Evolutionary conservation across 2,329 filamentous ascomycete species (phyloP), one percentile per base, ranked within the genome.

Genomic region (Fusarium nisikadoi): DNA sequence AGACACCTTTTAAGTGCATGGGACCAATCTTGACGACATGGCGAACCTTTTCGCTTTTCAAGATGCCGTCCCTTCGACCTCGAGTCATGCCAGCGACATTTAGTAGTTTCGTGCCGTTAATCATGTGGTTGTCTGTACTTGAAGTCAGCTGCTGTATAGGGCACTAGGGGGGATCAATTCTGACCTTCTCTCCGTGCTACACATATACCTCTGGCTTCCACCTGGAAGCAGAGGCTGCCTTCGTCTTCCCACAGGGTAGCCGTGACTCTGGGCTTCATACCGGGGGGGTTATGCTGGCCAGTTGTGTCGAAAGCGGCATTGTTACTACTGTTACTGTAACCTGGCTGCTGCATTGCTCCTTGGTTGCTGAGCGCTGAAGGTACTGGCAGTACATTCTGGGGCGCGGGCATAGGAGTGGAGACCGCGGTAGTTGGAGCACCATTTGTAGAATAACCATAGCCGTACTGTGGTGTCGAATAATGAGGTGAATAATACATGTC

Each of bases 81-180:
- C 96, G 90, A 19, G 96, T 99, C 96, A 99, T 99, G 17, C 96
- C 95, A 55, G 96, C 96, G 58, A 99, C 96, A 75, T 99, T 99
- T 64, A 98, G 85, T 63, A 99, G 86, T 82, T 98, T 99, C 2
- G 96, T 99, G 23, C 96, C 96, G 78, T 98, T 99, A 82, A 99
- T 98, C 94, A 99, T 98, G 84, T 97, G 94, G 83, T 98, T 98
- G 78, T 98, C 95, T 97, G 72, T 45, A 52, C 6, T 27, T 23
- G 4, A 13, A 55, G 63, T 71, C 55, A 74, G 70, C 53, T 47
- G 16, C 35, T 52, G 42, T 39, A 14, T 41, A 29, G 16, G n/a
- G 27, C 20, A 20, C n/a, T 11, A 12, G 25, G 35, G 20, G 36
- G 50, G 14, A 36, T 42, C 20, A 62, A 14, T 62, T 78, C 86